Evolutionary conservation across 1,139 yeast species (phyloP).

Genomic region (Taiozyma sp.): DNA sequence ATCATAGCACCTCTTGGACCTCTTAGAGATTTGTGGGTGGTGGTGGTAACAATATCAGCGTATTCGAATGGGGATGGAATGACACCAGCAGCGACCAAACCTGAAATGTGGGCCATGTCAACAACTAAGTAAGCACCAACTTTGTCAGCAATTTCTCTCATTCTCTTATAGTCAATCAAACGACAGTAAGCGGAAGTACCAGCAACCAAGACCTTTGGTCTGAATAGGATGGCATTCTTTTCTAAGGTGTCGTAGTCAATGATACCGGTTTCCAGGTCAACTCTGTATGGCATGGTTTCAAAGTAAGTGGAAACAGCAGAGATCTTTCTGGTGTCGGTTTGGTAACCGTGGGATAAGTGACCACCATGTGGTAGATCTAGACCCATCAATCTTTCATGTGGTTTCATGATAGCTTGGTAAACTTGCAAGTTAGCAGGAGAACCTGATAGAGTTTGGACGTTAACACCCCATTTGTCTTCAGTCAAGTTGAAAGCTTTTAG

Average conservation of each 20-base stretch:
- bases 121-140: slow-evolving; percentile 95
- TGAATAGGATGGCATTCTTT: slow-evolving; percentile 80
- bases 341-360: slow-evolving; percentile 97
- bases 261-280: slow-evolving; percentile 83
- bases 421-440: slow-evolving; percentile 97
- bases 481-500: slow-evolving; percentile 77
- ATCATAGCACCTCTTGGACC: slow-evolving; percentile 99
- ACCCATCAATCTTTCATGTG: slow-evolving; percentile 96
- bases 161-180: slow-evolving; percentile 88
- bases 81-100: slow-evolving; percentile 93
- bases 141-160: slow-evolving; percentile 94
- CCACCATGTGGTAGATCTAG: slow-evolving; percentile 98
- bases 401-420: slow-evolving; percentile 90
- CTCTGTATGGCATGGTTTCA: slow-evolving; percentile 98
- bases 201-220: slow-evolving; percentile 95
- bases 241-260: slow-evolving; percentile 94
- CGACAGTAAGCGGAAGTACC: slow-evolving; percentile 98
- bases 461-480: slow-evolving; percentile 93
- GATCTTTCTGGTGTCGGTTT: slow-evolving; percentile 91
- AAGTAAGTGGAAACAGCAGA: slow-evolving; percentile 95
- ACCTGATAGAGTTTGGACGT: slow-evolving; percentile 93
- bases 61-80: slow-evolving; percentile 94
- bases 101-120: slow-evolving; percentile 98
- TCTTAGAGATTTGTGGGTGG: slow-evolving; percentile 96
- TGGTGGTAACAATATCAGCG: slow-evolving; percentile 96